phyloP scores from a whole-genome alignment of 2,329 filamentous ascomycete species.

The Geosmithia putterillii region DNA sequence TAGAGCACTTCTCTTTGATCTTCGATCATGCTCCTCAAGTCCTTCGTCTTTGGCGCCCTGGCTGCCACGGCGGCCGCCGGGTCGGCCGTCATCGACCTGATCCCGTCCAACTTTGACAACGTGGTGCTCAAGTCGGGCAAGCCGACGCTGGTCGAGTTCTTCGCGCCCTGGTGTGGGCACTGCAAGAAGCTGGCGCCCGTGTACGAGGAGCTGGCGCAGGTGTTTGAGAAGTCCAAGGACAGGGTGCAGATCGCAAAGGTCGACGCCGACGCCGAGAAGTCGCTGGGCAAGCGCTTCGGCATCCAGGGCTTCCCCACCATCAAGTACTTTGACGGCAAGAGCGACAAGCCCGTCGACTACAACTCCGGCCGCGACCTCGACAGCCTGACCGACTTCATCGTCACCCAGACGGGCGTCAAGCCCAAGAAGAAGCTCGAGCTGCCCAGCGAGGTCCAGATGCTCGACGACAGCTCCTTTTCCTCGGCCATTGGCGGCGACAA shows the following conservation, averaged over 20 bases:
- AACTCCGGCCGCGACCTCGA: conserved; percentile 79
- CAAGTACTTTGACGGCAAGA: conserved; percentile 97
- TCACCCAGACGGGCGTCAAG: conserved; percentile 77
- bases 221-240: conserved; percentile 58
- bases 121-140: conserved; percentile 85
- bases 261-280: conserved; percentile 81
- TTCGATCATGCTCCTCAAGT: conserved; percentile 41
- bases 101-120: conserved; percentile 82
- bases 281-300: conserved; percentile 73
- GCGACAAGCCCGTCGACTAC: conserved; percentile 74
- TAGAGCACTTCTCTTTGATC: neutral
- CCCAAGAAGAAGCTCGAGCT: conserved; percentile 62
- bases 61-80: conserved; percentile 48
- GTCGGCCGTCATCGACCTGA: conserved; percentile 81
- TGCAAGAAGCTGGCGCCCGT: conserved; percentile 95
- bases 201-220: conserved; percentile 77
- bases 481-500: conserved; percentile 70
- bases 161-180: conserved; percentile 97
- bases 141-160: conserved; percentile 95
- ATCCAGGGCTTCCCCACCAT: conserved; percentile 93
- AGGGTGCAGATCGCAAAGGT: conserved; percentile 88
- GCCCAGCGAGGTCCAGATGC: conserved; percentile 64
- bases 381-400: conserved; percentile 67
- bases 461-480: conserved; percentile 72
- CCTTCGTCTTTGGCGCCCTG: conserved; percentile 44